Base-by-base conservation (phyloP, 768 basidiomycete genomes). In the Calocybe indica region DNA sequence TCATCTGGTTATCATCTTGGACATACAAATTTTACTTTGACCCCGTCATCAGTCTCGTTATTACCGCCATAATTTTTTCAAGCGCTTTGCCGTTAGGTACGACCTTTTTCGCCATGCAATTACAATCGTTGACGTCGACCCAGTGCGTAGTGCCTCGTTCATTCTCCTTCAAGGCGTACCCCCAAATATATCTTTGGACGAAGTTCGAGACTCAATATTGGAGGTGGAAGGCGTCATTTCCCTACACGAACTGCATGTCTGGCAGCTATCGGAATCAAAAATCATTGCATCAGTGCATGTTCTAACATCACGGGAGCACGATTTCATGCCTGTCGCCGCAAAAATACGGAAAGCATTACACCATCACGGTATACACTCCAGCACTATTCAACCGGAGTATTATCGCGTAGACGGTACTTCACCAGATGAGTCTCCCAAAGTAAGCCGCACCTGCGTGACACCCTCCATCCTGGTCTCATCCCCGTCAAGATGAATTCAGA, bases 211-310 rank as follows among this genome's bases (percentile, higher is more conserved):
- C n/a, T 82, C 87, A 5, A 95, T 99, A 48, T 72, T 88, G 10
- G 70, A 69, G 3, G 88, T 97, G 22, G 76, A 86, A 3, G 95
- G 96, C 41, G 96, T 94, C 28, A 67, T 84, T 45, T 88, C 88
- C 15, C 57, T 98, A 29, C 96, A 98, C 58, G 92, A 97, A 61
- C 75, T 99, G 28, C 96, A 99, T 66, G 82, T 98, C 45, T 99
- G 96, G 96, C 92, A 95, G 59, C 78, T 99, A 41, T 94, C 92
- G 7, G 96, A 99, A 67, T 82, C 79, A 48, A 97, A 96, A 62
- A 82, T 93, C 46, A 87, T 99, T 37, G 94, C 94, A 7, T 94
- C 90, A 1, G 95, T 99, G 22, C 96, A 99, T 66, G 91, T 99
- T 41, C 79, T 89, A 56, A 82, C 92, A 6, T 83, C 83, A 35